phyloP scores from a whole-genome alignment of 768 basidiomycete species.

The Pleurotus pulmonarius region DNA sequence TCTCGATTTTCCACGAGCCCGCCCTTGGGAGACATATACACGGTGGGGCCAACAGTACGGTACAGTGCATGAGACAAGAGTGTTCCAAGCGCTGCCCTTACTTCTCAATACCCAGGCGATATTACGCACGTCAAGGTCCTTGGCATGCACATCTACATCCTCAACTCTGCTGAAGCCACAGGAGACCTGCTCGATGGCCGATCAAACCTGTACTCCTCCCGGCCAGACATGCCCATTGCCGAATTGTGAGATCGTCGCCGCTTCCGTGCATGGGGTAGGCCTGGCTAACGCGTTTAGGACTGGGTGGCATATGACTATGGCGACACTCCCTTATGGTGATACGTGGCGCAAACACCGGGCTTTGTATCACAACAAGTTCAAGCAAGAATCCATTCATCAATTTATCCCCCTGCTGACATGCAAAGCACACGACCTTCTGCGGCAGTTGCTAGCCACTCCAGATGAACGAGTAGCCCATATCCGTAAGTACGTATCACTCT shows the following conservation, averaged over 20 bases:
- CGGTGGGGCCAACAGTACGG: slow-evolving; percentile 30
- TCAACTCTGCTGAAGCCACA: slow-evolving; percentile 3
- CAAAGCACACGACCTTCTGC: slow-evolving; percentile 25
- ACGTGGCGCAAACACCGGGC: slow-evolving; percentile 4
- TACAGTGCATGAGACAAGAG: not conserved
- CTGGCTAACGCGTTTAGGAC: not conserved
- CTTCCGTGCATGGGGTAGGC: too few species aligned
- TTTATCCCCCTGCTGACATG: slow-evolving; percentile 16
- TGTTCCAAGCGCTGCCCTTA: not conserved
- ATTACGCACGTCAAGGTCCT: not conserved
- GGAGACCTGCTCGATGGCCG: slow-evolving; percentile 1
- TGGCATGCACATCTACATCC: not conserved
- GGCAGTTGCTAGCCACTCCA: slow-evolving; percentile 22
- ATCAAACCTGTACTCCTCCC: not conserved
- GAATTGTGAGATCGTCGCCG: not conserved
- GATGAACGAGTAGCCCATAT: slow-evolving; percentile 20
- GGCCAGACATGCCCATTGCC: slow-evolving; percentile 4
- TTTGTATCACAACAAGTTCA: slow-evolving; percentile 2
- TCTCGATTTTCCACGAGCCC: slow-evolving; percentile 18
- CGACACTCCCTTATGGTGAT: slow-evolving; percentile 1
- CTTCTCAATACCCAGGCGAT: not conserved
- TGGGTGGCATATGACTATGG: slow-evolving; percentile 5
- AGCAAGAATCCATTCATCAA: slow-evolving; percentile 1
- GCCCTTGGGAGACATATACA: slow-evolving; percentile 31
- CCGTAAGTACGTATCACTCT: slow-evolving; percentile 18